Base-by-base conservation (phyloP, 495 filamentous ascomycete species). In the Geoglossum glabrum region DNA sequence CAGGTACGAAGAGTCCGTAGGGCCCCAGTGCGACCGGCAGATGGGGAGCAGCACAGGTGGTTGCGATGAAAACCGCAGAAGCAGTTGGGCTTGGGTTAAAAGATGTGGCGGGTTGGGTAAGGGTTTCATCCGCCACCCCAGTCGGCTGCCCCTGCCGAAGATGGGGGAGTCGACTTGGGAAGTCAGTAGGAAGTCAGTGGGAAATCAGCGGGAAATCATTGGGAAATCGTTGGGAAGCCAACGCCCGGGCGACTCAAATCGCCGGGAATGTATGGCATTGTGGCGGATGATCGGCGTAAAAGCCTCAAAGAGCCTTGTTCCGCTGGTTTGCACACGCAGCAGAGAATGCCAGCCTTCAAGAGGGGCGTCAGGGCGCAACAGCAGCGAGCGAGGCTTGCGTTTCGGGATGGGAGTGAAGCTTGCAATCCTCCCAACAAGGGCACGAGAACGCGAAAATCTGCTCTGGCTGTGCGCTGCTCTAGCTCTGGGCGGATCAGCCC, bases 41-140 rank as follows among this genome's bases (percentile, higher is more conserved):
- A 21, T 50, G 46, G 26, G 46, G 46, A 50, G 46, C n/a, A n/a
- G n/a, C n/a, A 50, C n/a, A 11, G 26, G 46, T 3, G 23, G 46
- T 50, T 50, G 46, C 46, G 46, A 50, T 50, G 46, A 28, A 50
- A 47, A 47, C 23, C 43, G 19, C 17, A 50, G 46, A 50, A 50
- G 46, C 8, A 50, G 46, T 15, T 1, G 46, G n/a, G 17, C 46
- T 50, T 50, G 46, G 46, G 15, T 50, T 50, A 50, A 50, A 50
- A 50, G 46, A 50, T 50, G 46, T 50, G 46, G 46, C 46, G 46
- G 46, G 46, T 50, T 50, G 46, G 46, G 46, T 50, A 50, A 50
- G 46, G 46, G 46, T 50, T 50, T 28, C 21, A 50, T 25, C 46
- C 21, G 26, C 46, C 46, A 50, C 21, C 46, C 46, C n/a, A 25